Percentiles rank a stretch among this genome's conserved stretches.
Conservation (phyloP, 208 protist species). For the Trichomonas gallinae region DNA sequence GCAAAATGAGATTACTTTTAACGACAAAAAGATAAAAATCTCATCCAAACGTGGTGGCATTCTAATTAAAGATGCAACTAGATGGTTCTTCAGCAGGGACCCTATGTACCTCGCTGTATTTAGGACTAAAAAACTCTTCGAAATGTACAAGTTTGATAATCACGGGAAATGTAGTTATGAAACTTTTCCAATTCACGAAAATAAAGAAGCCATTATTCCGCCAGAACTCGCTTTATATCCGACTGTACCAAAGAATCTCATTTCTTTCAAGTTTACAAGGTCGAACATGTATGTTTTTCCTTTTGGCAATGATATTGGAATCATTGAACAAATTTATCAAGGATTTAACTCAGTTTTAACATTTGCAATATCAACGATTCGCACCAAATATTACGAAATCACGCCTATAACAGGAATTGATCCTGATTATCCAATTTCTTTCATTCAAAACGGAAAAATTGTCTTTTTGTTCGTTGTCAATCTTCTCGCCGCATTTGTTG, state of each 20-base stretch:
- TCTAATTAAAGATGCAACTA: not conserved
- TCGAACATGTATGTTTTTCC: not conserved
- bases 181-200: not conserved
- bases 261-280: not conserved
- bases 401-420: not conserved
- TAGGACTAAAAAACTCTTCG: not conserved
- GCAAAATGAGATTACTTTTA: not conserved
- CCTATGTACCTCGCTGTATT: not conserved
- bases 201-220: not conserved
- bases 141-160: not conserved
- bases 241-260: not conserved
- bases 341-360: not conserved
- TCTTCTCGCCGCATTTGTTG: not conserved
- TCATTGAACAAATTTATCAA: not conserved
- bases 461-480: not conserved
- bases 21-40: not conserved
- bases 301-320: not conserved
- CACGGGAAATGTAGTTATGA: not conserved
- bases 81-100: not conserved
- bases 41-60: not conserved
- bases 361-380: not conserved
- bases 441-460: not conserved
- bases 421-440: not conserved
- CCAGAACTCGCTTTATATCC: not conserved
- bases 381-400: not conserved